phyloP scores from a whole-genome alignment of 768 basidiomycete species.

The Fibroporia radiculosa region DNA sequence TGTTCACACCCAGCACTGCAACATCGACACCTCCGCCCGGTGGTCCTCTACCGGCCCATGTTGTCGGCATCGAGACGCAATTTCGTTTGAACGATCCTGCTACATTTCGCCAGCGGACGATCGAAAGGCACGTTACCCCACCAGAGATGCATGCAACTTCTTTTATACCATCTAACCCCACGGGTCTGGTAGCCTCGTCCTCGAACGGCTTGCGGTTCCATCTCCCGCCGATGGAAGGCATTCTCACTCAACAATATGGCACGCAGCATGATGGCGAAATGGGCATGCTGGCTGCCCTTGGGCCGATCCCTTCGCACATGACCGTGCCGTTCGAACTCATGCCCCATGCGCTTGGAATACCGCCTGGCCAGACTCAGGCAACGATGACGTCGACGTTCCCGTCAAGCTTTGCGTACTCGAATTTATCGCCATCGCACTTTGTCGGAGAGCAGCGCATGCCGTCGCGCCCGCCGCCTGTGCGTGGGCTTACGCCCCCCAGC shows the following conservation, averaged over 20 bases:
- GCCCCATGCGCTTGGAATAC: neutral
- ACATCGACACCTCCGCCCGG: slow-evolving; percentile 6
- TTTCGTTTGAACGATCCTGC: neutral
- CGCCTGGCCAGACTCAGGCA: neutral
- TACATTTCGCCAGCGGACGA: neutral
- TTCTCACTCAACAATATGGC: slow-evolving; percentile 1
- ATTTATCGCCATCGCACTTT: slow-evolving; percentile 18
- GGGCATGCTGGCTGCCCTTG: neutral
- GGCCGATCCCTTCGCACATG: neutral
- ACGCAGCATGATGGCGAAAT: neutral
- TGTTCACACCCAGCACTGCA: slow-evolving; percentile 7
- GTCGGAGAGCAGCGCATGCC: slow-evolving; percentile 4
- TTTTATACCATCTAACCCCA: neutral
- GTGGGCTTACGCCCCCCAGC: slow-evolving; percentile 1
- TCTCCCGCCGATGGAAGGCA: neutral
- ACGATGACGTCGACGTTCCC: slow-evolving; percentile 16
- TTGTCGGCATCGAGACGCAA: neutral
- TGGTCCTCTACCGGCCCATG: neutral
- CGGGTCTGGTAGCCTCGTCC: neutral
- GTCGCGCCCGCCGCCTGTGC: neutral
- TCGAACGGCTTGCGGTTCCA: slow-evolving; percentile 3
- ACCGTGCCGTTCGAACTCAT: neutral
- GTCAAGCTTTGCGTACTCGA: slow-evolving; percentile 17
- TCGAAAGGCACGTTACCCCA: neutral
- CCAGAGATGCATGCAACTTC: no score